Evolutionary conservation across 1,284 basidiomycete species (phyloP), one percentile per base, ranked within the genome.

Genomic region (Pseudozyma pruni): DNA sequence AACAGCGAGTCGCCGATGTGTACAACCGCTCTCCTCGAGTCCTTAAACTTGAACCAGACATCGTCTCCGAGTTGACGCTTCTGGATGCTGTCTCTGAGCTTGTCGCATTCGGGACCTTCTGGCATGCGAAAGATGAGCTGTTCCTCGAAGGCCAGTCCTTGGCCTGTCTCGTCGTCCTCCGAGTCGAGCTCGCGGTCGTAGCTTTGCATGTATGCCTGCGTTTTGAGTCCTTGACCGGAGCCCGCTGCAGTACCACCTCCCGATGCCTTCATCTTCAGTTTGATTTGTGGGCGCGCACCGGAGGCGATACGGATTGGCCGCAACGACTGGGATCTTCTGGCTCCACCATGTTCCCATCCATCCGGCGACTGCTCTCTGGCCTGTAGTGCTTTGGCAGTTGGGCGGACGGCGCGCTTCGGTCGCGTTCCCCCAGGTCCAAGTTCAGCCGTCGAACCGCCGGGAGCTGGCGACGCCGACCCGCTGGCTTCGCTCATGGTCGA

Each of bases 31-130:
- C 96, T 85, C 44, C 96, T 88, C 48, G 94, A 92, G 83, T 99
- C 95, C 84, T 98, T 94, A 83, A 99, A 98, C 84, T 96, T 98
- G 87, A 99, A 94, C 91, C 74, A 97, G 10, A 98, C 88, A 74
- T 96, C 93, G 72, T 90, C 84, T 27, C 93, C 86, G 74, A 93
- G 91, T 64, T 93, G 74, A 2, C 82, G 88, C 42, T 89, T 85
- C 47, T 88, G 87, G 11, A 95, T 89, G 86, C 92, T 89, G 16
- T 80, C 80, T 8, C 76, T 61, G 40, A 83, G 67, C 44, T 67
- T 67, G 48, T 80, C 78, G 41, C 76, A 75, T 39, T 82, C 78
- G 55, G 91, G 90, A 0, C 91, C 91, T 4, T 89, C 88, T 0
- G 93, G 93, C 86, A 98, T 89, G 37, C 94, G 85, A 29, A 99